These are phyloP conservation scores for Zymoseptoria passerinii DNA, from an alignment of 2,329 filamentous ascomycete genomes.

Conservation along the genomic window DNA sequence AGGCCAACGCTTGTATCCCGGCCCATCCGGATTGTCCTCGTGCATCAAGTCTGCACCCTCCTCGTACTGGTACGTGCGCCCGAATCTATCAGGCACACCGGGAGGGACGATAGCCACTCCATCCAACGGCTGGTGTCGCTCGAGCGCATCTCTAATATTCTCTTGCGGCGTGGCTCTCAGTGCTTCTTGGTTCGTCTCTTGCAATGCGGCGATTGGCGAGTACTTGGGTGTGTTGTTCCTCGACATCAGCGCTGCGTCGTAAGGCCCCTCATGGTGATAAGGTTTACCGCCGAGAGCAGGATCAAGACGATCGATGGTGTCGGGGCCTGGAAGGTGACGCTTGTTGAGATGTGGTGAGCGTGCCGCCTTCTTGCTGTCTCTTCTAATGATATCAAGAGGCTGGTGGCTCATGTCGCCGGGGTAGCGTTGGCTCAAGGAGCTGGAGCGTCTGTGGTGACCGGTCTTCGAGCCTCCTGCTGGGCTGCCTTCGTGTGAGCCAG, in stretches of 20 bases:
- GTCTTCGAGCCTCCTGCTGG: constrained; percentile 2
- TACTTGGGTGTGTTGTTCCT: constrained; percentile 54
- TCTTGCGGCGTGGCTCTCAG: constrained; percentile 72
- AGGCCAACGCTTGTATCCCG: constrained; percentile 70
- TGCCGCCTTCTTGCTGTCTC: constrained; percentile 57
- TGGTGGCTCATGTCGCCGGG: constrained; percentile 57
- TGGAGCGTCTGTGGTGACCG: constrained; percentile 33
- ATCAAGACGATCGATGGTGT: constrained; percentile 76
- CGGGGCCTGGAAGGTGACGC: constrained; percentile 57
- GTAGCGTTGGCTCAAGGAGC: constrained; percentile 51
- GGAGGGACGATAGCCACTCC: constrained; percentile 71
- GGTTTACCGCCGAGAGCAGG: constrained; percentile 50
- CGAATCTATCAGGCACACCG: constrained; percentile 59
- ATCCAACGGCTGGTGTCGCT: constrained; percentile 68
- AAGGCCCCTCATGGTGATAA: constrained; percentile 88
- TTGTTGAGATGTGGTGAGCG: constrained; percentile 59
- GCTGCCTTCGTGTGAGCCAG: constrained; percentile 22
- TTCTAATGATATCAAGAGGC: constrained; percentile 58
- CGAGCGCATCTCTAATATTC: constrained; percentile 65
- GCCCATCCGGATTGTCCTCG: constrained; percentile 58
- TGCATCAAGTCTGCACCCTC: constrained; percentile 84
- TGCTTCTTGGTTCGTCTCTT: constrained; percentile 64
- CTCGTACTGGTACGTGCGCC: constrained; percentile 65
- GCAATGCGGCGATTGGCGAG: constrained; percentile 70
- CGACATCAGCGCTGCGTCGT: constrained; percentile 69